Evolutionary conservation across 2,329 filamentous ascomycete species (phyloP).

Genomic region (Aspergillus fijiensis): DNA sequence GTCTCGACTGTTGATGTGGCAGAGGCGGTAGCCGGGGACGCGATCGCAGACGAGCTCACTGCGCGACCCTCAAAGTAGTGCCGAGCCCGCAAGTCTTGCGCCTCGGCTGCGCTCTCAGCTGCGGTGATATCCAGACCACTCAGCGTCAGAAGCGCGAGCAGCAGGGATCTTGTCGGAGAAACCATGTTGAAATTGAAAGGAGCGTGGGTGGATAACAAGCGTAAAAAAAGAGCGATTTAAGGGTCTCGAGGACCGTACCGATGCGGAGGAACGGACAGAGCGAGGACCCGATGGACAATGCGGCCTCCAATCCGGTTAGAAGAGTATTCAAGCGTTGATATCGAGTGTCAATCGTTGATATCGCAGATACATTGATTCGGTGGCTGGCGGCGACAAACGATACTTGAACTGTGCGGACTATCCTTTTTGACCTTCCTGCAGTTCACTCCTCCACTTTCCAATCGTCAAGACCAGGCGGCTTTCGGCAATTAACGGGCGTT

Average conservation of each 20-base stretch:
- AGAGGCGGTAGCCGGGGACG: background rate
- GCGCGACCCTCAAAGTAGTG: slow-evolving; percentile 34
- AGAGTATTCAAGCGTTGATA: slow-evolving; percentile 13
- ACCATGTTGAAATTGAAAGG: slow-evolving; percentile 30
- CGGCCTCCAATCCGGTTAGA: slow-evolving; percentile 6
- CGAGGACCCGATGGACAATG: slow-evolving; percentile 19
- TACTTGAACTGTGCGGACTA: slow-evolving; percentile 1
- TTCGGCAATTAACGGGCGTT: background rate
- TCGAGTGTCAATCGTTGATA: slow-evolving; percentile 10
- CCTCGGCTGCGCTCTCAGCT: slow-evolving; percentile 28
- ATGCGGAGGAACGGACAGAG: slow-evolving; percentile 26
- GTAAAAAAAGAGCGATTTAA: slow-evolving; percentile 10
- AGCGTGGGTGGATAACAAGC: slow-evolving; percentile 4
- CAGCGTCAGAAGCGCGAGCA: slow-evolving; percentile 35
- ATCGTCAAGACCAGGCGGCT: background rate
- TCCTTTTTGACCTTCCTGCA: background rate
- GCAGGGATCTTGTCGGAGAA: slow-evolving; percentile 27
- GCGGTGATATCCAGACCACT: slow-evolving; percentile 35
- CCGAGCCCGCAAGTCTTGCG: slow-evolving; percentile 33
- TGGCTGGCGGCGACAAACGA: slow-evolving; percentile 13
- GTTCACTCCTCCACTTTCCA: slow-evolving; percentile 2
- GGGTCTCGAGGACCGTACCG: slow-evolving; percentile 6
- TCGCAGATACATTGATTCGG: slow-evolving; percentile 14
- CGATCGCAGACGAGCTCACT: slow-evolving; percentile 22
- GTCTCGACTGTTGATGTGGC: slow-evolving; percentile 8